Conservation (phyloP, 129 eudicot species). For the Saussurea involucrata region DNA sequence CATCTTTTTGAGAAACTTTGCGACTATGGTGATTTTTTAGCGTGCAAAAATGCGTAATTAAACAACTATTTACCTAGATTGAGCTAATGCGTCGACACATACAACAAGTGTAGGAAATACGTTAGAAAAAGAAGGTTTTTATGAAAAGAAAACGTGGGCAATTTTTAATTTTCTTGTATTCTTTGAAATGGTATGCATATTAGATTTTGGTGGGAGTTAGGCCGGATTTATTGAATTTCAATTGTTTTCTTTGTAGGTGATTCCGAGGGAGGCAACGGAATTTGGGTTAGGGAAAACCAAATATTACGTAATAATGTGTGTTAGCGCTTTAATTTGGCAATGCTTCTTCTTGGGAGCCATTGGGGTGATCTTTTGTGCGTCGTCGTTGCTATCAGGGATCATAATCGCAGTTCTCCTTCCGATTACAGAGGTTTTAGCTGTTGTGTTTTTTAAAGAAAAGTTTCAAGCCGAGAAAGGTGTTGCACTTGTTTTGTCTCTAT, state of each 20-base stretch:
- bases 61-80: not conserved
- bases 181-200: not conserved
- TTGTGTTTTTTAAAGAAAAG: conserved; percentile 37
- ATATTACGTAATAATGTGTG: conserved; percentile 32
- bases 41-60: not conserved
- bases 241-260: conserved; percentile 26
- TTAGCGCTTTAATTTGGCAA: conserved; percentile 47
- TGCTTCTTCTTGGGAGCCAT: conserved; percentile 50
- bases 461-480: conserved; percentile 49
- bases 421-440: conserved; percentile 36
- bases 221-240: not conserved
- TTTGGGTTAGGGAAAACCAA: conserved; percentile 34
- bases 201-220: not conserved
- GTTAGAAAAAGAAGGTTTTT: not conserved
- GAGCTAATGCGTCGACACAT: not conserved
- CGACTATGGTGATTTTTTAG: not conserved
- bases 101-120: not conserved
- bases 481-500: conserved; percentile 42
- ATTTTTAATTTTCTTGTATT: not conserved
- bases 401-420: conserved; percentile 47
- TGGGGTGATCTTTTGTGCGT: conserved; percentile 48
- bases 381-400: conserved; percentile 48
- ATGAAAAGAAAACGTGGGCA: not conserved
- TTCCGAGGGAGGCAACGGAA: conserved; percentile 38
- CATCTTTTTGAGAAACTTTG: not conserved